Conservation (phyloP, 192 early-diverging fungal species). For the Paraglomus occultum region DNA sequence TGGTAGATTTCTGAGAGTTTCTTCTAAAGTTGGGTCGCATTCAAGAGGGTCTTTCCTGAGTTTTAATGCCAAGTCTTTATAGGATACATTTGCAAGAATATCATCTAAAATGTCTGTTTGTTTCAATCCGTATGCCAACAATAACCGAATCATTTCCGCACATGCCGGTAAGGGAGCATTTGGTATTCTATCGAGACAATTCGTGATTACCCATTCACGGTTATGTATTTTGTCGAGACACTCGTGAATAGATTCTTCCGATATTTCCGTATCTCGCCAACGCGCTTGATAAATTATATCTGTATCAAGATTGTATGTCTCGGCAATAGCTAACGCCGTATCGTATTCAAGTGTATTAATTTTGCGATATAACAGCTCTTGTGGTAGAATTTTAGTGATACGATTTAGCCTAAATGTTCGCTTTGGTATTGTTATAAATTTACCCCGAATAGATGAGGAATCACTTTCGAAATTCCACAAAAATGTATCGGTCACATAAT, state of each 20-base stretch:
- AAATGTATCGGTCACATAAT: constrained; percentile 30
- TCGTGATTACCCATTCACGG: constrained; percentile 56
- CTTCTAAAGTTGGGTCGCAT: background rate
- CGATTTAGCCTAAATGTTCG: constrained; percentile 36
- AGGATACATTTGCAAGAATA: constrained; percentile 38
- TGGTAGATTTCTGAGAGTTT: constrained; percentile 12
- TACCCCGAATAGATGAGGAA: constrained; percentile 33
- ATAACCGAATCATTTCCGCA: constrained; percentile 33
- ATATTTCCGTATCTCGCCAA: constrained; percentile 46
- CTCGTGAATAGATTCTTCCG: constrained; percentile 37
- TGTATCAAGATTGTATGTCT: constrained; percentile 47
- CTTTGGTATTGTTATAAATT: constrained; percentile 37
- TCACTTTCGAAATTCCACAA: constrained; percentile 33
- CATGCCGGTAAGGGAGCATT: constrained; percentile 12
- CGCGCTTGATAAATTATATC: constrained; percentile 64
- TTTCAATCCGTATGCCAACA: constrained; percentile 54
- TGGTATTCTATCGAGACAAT: constrained; percentile 46
- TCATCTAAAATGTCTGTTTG: constrained; percentile 46
- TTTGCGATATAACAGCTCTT: constrained; percentile 54
- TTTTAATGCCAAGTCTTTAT: constrained; percentile 33
- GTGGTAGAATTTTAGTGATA: constrained; percentile 42
- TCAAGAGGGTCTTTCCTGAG: constrained; percentile 21
- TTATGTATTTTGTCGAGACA: constrained; percentile 52
- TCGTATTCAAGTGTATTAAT: constrained; percentile 51
- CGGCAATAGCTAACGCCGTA: constrained; percentile 56